Evolutionary conservation across 768 basidiomycete species (phyloP).

Genomic region (Leucocoprinus birnbaumii): DNA sequence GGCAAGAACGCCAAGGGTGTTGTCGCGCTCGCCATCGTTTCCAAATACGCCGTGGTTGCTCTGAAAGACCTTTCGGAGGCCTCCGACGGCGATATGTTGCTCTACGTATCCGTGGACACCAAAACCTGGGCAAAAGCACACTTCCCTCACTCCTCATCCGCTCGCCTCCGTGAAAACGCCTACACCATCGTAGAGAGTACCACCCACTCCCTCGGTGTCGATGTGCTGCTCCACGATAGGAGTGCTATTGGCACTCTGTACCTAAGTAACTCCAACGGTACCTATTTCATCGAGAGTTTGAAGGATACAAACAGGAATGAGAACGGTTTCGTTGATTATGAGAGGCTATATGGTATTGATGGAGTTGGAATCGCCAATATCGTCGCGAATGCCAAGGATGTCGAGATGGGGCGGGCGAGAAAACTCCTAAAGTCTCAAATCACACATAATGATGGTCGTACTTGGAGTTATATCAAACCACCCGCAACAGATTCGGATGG

Average conservation of each 20-base stretch:
- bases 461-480: conserved; percentile 69
- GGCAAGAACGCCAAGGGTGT: conserved; percentile 85
- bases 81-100: conserved; percentile 67
- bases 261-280: conserved; percentile 94
- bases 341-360: conserved; percentile 80
- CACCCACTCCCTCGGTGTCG: conserved; percentile 90
- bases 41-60: conserved; percentile 91
- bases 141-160: conserved; percentile 88
- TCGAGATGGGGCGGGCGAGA: conserved; percentile 62
- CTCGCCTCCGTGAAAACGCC: conserved; percentile 81
- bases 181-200: conserved; percentile 97
- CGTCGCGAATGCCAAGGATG: conserved; percentile 81
- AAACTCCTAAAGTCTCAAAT: conserved; percentile 78
- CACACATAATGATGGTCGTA: conserved; percentile 89
- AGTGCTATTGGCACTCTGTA: conserved; percentile 85
- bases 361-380: conserved; percentile 91
- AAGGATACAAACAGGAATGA: conserved; percentile 91
- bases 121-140: conserved; percentile 83
- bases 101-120: conserved; percentile 87
- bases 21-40: conserved; percentile 90
- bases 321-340: conserved; percentile 90
- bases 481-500: conserved; percentile 60
- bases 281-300: conserved; percentile 89
- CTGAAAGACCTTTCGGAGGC: conserved; percentile 62
- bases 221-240: conserved; percentile 76